Conservation (phyloP, 352 stramenopile genomes). For the Globisporangium nunn region DNA sequence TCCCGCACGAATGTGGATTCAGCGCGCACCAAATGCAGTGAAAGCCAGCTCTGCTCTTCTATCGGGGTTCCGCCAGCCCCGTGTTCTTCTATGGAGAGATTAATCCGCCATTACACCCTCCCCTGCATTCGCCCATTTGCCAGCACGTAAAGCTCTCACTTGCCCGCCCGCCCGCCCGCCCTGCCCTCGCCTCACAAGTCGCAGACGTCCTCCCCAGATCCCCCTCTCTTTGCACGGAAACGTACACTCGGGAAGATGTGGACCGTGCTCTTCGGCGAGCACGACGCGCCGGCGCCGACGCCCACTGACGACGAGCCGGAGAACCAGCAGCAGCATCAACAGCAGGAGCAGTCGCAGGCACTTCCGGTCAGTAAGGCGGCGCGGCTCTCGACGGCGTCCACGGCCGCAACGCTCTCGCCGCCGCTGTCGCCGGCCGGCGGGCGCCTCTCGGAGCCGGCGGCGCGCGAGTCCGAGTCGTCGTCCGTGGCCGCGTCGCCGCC, state of each 20-base stretch:
- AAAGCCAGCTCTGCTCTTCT: too few relatives aligned
- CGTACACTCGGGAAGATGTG: slow-evolving; percentile 24
- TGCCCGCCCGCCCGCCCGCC: background rate
- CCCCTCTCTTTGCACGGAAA: too few relatives aligned
- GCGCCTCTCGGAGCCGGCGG: slow-evolving; percentile 11
- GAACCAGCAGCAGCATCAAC: slow-evolving; percentile 6
- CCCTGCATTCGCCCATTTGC: too few relatives aligned
- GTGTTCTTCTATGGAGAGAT: too few relatives aligned
- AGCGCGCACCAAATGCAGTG: too few relatives aligned
- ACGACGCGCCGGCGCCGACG: slow-evolving; percentile 17
- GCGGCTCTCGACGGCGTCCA: slow-evolving; percentile 14
- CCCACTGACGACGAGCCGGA: slow-evolving; percentile 11
- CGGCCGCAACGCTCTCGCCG: slow-evolving; percentile 11
- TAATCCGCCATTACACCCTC: background rate
- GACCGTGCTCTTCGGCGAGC: slow-evolving; percentile 55
- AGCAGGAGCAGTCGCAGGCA: slow-evolving; percentile 3
- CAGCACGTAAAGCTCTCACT: too few relatives aligned
- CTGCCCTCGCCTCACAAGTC: too few relatives aligned
- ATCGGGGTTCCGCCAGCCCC: too few relatives aligned
- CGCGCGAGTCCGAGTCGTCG: slow-evolving; percentile 10
- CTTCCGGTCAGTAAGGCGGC: background rate
- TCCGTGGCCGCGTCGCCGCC: slow-evolving; percentile 11
- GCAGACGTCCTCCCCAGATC: too few relatives aligned
- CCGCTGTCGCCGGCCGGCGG: slow-evolving; percentile 10
- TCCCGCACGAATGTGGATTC: too few relatives aligned